Evolutionary conservation across 441 rosid genomes (phyloP).

Genomic region (Melastoma candidum): DNA sequence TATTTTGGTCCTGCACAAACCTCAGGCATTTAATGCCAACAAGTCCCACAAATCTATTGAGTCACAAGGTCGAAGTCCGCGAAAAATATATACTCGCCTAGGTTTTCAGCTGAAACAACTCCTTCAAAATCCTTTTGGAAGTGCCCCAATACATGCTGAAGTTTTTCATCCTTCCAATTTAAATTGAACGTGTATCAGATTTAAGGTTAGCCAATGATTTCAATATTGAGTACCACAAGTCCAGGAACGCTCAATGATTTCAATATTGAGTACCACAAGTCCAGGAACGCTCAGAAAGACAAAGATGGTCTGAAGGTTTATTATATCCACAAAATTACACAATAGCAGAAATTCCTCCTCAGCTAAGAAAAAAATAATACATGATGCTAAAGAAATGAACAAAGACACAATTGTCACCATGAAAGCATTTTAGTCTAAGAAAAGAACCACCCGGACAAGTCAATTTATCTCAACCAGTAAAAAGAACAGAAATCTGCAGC

Average conservation of each 20-base stretch:
- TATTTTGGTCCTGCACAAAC: constrained; percentile 64
- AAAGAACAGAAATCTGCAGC: not conserved
- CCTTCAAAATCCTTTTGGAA: constrained; percentile 78
- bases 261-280: not conserved
- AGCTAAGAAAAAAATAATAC: too few relatives aligned
- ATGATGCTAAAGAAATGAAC: too few relatives aligned
- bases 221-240: not conserved
- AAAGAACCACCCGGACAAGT: not conserved
- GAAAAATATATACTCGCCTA: constrained; percentile 41
- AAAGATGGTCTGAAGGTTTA: too few relatives aligned
- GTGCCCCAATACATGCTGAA: constrained; percentile 65
- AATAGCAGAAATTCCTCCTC: too few relatives aligned
- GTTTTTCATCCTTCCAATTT: constrained; percentile 51
- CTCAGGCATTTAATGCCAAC: constrained; percentile 1
- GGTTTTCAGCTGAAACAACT: constrained; percentile 60
- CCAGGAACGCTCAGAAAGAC: constrained; percentile 1
- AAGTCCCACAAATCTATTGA: not conserved
- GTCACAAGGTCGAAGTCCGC: constrained; percentile 20
- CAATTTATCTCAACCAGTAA: not conserved
- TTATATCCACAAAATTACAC: too few relatives aligned
- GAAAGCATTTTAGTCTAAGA: not conserved
- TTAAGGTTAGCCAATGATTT: not conserved
- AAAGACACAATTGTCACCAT: not conserved
- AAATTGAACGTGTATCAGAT: not conserved
- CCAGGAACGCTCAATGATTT: constrained; percentile 1